These are phyloP conservation scores for Rhododendron henanense DNA, from an alignment of 148 eudicot species.

Conservation along the genomic window DNA sequence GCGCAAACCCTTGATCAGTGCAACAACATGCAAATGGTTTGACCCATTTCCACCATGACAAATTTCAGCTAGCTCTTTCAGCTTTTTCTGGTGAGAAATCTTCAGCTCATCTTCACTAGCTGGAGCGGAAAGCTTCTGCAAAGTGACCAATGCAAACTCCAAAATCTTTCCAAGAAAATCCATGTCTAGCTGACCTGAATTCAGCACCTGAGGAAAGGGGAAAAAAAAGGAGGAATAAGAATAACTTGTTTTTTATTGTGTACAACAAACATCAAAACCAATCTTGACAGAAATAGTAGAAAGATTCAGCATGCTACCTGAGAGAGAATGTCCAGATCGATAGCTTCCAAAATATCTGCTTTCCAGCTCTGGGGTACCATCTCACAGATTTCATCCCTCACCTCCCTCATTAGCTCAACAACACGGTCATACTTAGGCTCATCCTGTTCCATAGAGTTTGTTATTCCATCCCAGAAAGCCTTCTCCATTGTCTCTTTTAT, in stretches of 20 bases:
- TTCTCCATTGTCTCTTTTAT: slow-evolving; percentile 77
- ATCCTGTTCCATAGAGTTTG: slow-evolving; percentile 66
- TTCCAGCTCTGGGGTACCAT: slow-evolving; percentile 86
- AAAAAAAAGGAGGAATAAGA: not conserved
- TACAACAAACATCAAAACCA: not conserved
- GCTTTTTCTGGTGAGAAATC: slow-evolving; percentile 48
- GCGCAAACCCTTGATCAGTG: slow-evolving; percentile 80
- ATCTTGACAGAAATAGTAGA: not conserved
- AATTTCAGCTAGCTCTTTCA: slow-evolving; percentile 57
- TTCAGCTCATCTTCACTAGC: slow-evolving; percentile 68
- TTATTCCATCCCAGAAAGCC: slow-evolving; percentile 91
- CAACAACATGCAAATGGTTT: slow-evolving; percentile 39
- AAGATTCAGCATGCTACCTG: slow-evolving; percentile 41
- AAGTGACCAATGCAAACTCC: slow-evolving; percentile 62
- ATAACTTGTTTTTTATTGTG: not conserved
- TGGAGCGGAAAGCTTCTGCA: slow-evolving; percentile 85
- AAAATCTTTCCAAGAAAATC: slow-evolving; percentile 67
- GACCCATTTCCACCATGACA: slow-evolving; percentile 43
- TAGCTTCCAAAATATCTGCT: slow-evolving; percentile 61
- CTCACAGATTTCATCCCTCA: slow-evolving; percentile 80
- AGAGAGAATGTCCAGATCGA: slow-evolving; percentile 70
- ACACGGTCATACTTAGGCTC: slow-evolving; percentile 68
- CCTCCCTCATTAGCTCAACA: slow-evolving; percentile 79
- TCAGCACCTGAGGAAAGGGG: slow-evolving; percentile 42
- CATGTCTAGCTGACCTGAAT: slow-evolving; percentile 60